phyloP scores from a whole-genome alignment of 2,329 filamentous ascomycete species.

The Neopestalotiopsis sp. region DNA sequence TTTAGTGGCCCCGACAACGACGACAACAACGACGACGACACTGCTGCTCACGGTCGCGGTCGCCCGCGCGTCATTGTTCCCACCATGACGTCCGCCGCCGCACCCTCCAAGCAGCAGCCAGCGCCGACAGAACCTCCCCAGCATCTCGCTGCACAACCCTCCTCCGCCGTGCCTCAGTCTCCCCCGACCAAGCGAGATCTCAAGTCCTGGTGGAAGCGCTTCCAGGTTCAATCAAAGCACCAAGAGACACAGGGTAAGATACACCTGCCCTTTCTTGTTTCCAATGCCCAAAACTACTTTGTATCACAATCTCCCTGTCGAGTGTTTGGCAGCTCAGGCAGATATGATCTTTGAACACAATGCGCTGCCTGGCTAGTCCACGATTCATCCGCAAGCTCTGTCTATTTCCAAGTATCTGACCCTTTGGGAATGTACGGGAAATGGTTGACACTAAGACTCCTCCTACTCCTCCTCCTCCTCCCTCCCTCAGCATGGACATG shows the following conservation, averaged over 20 bases:
- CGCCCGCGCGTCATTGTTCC: constrained; percentile 36
- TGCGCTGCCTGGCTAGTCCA: not conserved
- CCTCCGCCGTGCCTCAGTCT: constrained; percentile 57
- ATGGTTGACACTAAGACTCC: not conserved
- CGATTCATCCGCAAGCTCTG: not conserved
- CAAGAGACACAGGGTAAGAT: constrained; percentile 64
- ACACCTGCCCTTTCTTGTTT: constrained; percentile 18
- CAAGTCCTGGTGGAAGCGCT: constrained; percentile 96
- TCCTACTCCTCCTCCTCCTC: not conserved
- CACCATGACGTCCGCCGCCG: constrained; percentile 39
- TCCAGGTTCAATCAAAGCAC: constrained; percentile 72
- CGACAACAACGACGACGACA: constrained; percentile 2
- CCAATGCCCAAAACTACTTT: not conserved
- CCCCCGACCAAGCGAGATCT: constrained; percentile 87
- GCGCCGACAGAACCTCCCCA: constrained; percentile 32
- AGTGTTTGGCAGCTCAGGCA: not conserved
- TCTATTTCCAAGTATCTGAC: not conserved
- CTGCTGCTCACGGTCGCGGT: constrained; percentile 29
- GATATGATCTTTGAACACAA: not conserved
- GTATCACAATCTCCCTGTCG: not conserved
- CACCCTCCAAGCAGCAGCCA: constrained; percentile 32
- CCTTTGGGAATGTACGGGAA: not conserved
- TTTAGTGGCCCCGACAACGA: not conserved
- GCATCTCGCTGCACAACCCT: constrained; percentile 26
- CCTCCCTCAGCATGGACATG: not conserved